phyloP scores from a whole-genome alignment of 2,329 filamentous ascomycete genomes.

The Aspergillus glaucus region DNA sequence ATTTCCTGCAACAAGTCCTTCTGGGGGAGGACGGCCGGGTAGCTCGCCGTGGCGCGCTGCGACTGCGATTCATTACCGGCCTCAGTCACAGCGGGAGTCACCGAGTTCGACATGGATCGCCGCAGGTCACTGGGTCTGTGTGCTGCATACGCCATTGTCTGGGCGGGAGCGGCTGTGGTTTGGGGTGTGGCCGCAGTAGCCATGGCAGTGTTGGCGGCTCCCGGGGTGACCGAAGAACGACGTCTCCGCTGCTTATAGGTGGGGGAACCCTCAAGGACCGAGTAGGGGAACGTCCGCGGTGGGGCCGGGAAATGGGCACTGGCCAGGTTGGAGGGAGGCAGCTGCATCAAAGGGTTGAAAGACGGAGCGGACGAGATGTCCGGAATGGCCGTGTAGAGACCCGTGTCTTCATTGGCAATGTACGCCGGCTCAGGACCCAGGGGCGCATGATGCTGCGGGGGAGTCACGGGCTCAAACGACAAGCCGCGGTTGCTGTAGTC shows the following conservation, averaged over 20 bases:
- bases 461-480: conserved; percentile 94
- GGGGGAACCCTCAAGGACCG: conserved; percentile 93
- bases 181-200: conserved; percentile 47
- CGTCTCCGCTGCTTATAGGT: conserved; percentile 97
- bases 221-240: conserved; percentile 83
- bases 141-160: conserved; percentile 48
- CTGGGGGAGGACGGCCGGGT: conserved; percentile 64
- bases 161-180: conserved; percentile 29
- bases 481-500: conserved; percentile 95
- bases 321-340: conserved; percentile 77
- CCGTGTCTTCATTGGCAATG: conserved; percentile 96
- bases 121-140: conserved; percentile 86
- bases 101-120: conserved; percentile 81
- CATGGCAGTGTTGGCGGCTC: conserved; percentile 55
- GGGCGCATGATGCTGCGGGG: conserved; percentile 79
- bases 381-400: conserved; percentile 89
- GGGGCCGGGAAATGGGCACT: conserved; percentile 72
- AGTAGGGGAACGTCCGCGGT: conserved; percentile 67
- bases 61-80: conserved; percentile 71
- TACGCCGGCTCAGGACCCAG: conserved; percentile 87
- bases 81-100: conserved; percentile 67
- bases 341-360: conserved; percentile 83
- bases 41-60: conserved; percentile 66
- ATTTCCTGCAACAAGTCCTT: conserved; percentile 70
- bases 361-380: conserved; percentile 70